Conservation (phyloP, 768 basidiomycete species). For the Lentinula lateritia region DNA sequence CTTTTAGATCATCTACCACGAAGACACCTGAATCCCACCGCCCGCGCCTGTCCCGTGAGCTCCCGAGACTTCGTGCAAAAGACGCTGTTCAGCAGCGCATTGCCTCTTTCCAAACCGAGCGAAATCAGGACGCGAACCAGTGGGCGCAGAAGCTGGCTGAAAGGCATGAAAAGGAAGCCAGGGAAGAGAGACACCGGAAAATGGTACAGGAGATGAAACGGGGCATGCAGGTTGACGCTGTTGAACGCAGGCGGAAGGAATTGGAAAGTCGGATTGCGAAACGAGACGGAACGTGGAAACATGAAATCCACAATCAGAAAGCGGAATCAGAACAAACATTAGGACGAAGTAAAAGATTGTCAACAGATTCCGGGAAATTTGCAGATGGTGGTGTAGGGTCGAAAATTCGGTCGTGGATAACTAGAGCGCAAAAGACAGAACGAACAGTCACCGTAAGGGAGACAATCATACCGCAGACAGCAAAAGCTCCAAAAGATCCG, state of each 20-base stretch:
- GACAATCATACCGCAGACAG: not conserved
- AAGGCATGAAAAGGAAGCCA: not conserved
- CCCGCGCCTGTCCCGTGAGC: not conserved
- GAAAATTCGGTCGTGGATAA: too few species aligned
- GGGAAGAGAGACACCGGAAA: not conserved
- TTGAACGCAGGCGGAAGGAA: not conserved
- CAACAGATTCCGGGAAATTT: not conserved
- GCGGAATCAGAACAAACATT: not conserved
- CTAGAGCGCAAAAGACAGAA: not conserved
- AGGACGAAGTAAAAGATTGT: not conserved
- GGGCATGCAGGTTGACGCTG: not conserved
- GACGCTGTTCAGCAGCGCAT: not conserved
- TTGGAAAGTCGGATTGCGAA: not conserved
- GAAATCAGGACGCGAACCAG: not conserved
- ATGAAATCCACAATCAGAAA: not conserved
- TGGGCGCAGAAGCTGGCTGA: not conserved
- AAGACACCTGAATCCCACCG: too few species aligned
- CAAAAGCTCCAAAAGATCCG: not conserved
- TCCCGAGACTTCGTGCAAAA: not conserved
- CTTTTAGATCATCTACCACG: too few species aligned
- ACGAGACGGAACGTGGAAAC: not conserved
- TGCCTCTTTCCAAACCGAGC: not conserved
- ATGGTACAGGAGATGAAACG: not conserved
- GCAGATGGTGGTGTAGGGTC: too few species aligned
- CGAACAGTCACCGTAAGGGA: not conserved